phyloP scores from a whole-genome alignment of 768 basidiomycete genomes.

The Suillus plorans region DNA sequence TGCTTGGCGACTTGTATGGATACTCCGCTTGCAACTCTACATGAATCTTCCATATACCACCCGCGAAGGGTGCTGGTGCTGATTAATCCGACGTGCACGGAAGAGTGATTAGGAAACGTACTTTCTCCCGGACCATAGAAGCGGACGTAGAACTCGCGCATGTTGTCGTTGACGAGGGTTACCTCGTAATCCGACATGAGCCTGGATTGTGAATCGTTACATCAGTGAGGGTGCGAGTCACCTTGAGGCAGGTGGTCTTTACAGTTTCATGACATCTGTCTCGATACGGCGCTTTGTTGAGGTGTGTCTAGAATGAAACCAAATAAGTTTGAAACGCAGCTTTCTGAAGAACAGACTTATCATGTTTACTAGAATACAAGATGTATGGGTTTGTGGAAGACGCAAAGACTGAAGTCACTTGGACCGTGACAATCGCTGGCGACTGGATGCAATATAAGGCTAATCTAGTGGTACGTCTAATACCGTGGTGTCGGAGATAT shows the following conservation, averaged over 20 bases:
- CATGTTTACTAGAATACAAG: constrained; percentile 41
- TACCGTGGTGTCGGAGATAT: constrained; percentile 14
- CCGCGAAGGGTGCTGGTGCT: constrained; percentile 85
- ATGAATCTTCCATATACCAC: constrained; percentile 99
- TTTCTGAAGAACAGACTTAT: constrained; percentile 47
- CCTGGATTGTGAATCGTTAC: constrained; percentile 44
- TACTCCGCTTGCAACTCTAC: constrained; percentile 98
- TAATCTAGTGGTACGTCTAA: not conserved
- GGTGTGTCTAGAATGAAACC: constrained; percentile 47
- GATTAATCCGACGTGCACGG: constrained; percentile 8
- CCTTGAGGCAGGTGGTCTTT: constrained; percentile 22
- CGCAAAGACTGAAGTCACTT: constrained; percentile 5
- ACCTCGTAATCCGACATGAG: constrained; percentile 99
- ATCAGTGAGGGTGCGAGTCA: constrained; percentile 1
- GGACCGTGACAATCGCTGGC: constrained; percentile 7
- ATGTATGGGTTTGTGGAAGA: constrained; percentile 12
- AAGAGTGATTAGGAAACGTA: constrained; percentile 40
- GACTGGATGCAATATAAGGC: not conserved
- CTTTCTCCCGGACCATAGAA: constrained; percentile 95
- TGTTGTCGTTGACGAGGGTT: constrained; percentile 94
- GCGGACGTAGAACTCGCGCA: constrained; percentile 98
- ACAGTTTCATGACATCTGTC: constrained; percentile 99
- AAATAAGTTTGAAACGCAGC: constrained; percentile 27
- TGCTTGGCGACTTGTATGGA: constrained; percentile 98
- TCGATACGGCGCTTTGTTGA: constrained; percentile 94